Evolutionary conservation across 805 yeast genomes (phyloP).

Genomic region (Zygosaccharomyces bisporus): DNA sequence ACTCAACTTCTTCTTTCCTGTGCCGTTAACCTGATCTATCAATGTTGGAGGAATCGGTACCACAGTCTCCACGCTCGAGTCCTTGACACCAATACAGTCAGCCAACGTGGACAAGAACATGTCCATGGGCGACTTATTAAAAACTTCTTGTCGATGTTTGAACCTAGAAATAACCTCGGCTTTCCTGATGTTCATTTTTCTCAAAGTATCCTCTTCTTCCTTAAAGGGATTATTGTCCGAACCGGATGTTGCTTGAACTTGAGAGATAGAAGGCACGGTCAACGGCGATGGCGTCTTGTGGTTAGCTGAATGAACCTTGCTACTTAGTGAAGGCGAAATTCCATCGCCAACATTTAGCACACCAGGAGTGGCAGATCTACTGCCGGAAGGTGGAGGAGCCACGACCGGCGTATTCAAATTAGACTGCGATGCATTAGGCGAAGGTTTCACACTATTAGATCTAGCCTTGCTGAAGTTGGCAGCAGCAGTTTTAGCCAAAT

Average conservation of each 20-base stretch:
- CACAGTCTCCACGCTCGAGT: constrained; percentile 27
- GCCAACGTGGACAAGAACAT: constrained; percentile 33
- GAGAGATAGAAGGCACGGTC: constrained; percentile 12
- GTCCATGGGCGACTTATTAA: constrained; percentile 31
- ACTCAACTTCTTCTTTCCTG: constrained; percentile 33
- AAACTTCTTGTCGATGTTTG: constrained; percentile 36
- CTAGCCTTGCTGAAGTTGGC: constrained; percentile 11
- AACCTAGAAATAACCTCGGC: constrained; percentile 34
- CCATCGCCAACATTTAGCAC: constrained; percentile 13
- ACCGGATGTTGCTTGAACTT: constrained; percentile 8
- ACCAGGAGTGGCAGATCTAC: constrained; percentile 25
- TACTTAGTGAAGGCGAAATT: constrained; percentile 14
- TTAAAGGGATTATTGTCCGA: constrained; percentile 28
- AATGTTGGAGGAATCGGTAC: constrained; percentile 25
- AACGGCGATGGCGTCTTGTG: constrained; percentile 25
- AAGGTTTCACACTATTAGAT: constrained; percentile 13
- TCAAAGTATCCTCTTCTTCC: constrained; percentile 33
- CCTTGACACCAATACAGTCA: constrained; percentile 33
- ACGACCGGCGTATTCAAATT: constrained; percentile 15
- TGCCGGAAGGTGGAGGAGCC: constrained; percentile 12
- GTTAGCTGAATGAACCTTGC: constrained; percentile 3
- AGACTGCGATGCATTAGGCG: constrained; percentile 19
- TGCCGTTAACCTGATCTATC: constrained; percentile 32
- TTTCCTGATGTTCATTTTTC: constrained; percentile 28
- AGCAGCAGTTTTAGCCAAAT: constrained; percentile 10